Evolutionary conservation across 2,329 filamentous ascomycete genomes (phyloP).

Genomic region (Botrytis byssoidea): DNA sequence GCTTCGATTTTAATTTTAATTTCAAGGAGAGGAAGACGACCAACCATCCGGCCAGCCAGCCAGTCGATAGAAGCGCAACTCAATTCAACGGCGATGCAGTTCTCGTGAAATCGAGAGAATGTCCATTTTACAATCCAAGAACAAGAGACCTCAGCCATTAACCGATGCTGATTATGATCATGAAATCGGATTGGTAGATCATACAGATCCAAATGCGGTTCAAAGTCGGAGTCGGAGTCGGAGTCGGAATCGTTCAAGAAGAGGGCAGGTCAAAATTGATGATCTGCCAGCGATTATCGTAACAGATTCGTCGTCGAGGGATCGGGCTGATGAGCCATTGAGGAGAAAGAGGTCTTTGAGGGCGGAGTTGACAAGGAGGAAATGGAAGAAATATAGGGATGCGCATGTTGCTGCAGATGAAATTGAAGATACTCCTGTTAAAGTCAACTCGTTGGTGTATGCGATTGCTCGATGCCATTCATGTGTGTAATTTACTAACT

Average conservation of each 20-base stretch:
- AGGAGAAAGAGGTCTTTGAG: slow-evolving; percentile 31
- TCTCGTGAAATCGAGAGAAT: slow-evolving; percentile 16
- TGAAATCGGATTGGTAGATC: slow-evolving; percentile 67
- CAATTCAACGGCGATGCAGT: slow-evolving; percentile 17
- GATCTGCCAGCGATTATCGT: slow-evolving; percentile 7
- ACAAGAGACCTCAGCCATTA: slow-evolving; percentile 47
- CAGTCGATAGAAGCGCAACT: background rate
- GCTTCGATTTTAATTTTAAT: background rate
- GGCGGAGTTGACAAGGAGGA: slow-evolving; percentile 33
- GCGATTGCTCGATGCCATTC: background rate
- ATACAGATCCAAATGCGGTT: slow-evolving; percentile 25
- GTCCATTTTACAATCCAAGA: slow-evolving; percentile 18
- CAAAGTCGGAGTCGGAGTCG: slow-evolving; percentile 20
- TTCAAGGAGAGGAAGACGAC: background rate
- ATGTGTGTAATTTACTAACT: slow-evolving; percentile 1
- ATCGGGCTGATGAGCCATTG: slow-evolving; percentile 31
- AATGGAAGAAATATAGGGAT: slow-evolving; percentile 40
- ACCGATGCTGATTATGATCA: slow-evolving; percentile 66
- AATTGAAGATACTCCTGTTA: slow-evolving; percentile 11
- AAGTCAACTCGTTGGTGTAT: slow-evolving; percentile 13
- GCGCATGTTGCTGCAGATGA: slow-evolving; percentile 37
- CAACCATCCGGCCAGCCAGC: background rate
- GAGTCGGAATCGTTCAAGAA: slow-evolving; percentile 25
- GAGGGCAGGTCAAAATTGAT: slow-evolving; percentile 8
- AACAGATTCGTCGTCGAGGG: slow-evolving; percentile 32